Base-by-base conservation (phyloP, 1,284 basidiomycete genomes). In the Omphalotus olearius region DNA sequence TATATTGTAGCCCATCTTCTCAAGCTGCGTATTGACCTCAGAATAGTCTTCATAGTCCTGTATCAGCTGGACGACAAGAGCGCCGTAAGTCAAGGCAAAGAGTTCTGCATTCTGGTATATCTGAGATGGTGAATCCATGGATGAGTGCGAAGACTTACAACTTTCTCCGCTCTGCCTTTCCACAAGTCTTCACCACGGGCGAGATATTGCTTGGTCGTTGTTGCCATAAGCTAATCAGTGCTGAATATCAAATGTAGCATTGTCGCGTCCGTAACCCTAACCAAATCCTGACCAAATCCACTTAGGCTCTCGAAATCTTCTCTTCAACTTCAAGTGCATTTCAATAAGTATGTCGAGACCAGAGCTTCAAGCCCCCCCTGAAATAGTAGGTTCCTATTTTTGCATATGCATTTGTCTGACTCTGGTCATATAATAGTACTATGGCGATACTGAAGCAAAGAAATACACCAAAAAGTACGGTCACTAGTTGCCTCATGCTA, bases 41-140 rank as follows among this genome's bases (percentile, higher is more conserved):
- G 77, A 77, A 62, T 98, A 99, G 73, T 99, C 95, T 66, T 99
- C 96, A 64, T 98, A 99, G 70, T 99, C 97, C 67, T 98, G 96
- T 61, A 99, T 93, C 56, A 99, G 82, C 73, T 99, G 97, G 35
- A 98, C 93, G 46, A 99, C 97, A 44, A 99, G 80, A 14, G 95
- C 93, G 47, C 97, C 97, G 62, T 99, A 99, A 20, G 96, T 99
- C 56, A 99, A 71, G 3, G 95, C 89, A 69, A 99, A 99, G 17
- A 99, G 80, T 70, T 99, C 97, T 62, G 93, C 92, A 68, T 97
- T 99, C 92, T 93, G 66, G 47, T 43, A 58, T 61, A 64, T 53
- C 61, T 61, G 56, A 52, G 47, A 45, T 45, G 26, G 47, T 46
- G 35, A 36, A 17, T 39, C 14, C 17, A 6, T 35, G 26, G 16